phyloP scores from a whole-genome alignment of 176 grass and related monocot genomes.

The Phoenix roebelenii region DNA sequence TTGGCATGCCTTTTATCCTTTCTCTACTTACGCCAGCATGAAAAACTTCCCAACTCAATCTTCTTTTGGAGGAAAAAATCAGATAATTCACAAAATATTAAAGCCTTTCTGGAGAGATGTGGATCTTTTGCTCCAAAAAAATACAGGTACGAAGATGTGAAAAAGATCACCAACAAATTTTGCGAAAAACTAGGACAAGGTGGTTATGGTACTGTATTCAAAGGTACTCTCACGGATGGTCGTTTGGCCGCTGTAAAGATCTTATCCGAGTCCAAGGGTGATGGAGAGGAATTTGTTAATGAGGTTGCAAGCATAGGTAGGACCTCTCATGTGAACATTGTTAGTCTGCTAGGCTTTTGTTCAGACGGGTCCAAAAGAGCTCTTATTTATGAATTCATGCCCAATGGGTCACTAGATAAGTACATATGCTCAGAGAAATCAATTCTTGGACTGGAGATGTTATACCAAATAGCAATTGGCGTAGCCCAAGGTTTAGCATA shows the following conservation, averaged over 20 bases:
- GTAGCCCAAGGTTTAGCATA: slow-evolving; percentile 45
- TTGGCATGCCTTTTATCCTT: slow-evolving; percentile 18
- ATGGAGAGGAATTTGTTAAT: background rate
- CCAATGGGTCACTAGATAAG: slow-evolving; percentile 45
- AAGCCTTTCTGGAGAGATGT: slow-evolving; percentile 26
- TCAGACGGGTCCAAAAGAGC: slow-evolving; percentile 10
- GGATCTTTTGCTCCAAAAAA: slow-evolving; percentile 28
- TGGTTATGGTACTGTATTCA: slow-evolving; percentile 46
- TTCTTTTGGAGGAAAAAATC: background rate
- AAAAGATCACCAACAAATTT: slow-evolving; percentile 40
- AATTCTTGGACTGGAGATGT: slow-evolving; percentile 29
- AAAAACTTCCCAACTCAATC: too few species aligned
- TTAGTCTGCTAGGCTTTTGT: slow-evolving; percentile 1
- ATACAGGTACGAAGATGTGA: slow-evolving; percentile 38
- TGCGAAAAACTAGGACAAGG: slow-evolving; percentile 43
- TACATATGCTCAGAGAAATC: slow-evolving; percentile 38
- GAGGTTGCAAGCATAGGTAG: slow-evolving; percentile 1
- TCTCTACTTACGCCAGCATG: background rate
- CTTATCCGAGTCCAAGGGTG: background rate
- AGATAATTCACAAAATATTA: slow-evolving; percentile 11
- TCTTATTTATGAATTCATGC: slow-evolving; percentile 57
- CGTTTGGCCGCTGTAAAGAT: slow-evolving; percentile 4
- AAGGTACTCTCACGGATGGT: background rate
- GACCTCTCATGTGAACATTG: background rate
- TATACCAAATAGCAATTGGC: slow-evolving; percentile 47